Base-by-base conservation (phyloP, 768 basidiomycete species). In the Suillus ampliporus region DNA sequence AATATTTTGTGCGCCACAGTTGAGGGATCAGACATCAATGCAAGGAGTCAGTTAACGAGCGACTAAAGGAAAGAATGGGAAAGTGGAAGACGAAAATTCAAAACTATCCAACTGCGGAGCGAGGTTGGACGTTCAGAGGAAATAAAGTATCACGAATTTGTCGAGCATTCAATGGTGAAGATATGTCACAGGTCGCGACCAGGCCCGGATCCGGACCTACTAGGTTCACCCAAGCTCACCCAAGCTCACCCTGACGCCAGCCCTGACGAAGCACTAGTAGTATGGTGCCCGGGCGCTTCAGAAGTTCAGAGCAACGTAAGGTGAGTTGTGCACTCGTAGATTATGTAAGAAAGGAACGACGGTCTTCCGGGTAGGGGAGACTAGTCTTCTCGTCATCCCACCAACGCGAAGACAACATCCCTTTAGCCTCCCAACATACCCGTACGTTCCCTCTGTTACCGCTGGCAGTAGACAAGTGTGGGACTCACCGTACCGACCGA, bases 341-440 rank as follows among this genome's bases (percentile, higher is more conserved):
- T n/a, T n/a, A n/a, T n/a, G n/a, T n/a, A n/a, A n/a, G n/a, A n/a
- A n/a, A n/a, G n/a, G n/a, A n/a, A n/a, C n/a, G n/a, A n/a, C n/a
- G n/a, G n/a, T n/a, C n/a, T n/a, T n/a, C n/a, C n/a, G n/a, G n/a
- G n/a, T n/a, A n/a, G n/a, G n/a, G n/a, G n/a, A n/a, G n/a, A n/a
- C n/a, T n/a, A 38, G 23, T 17, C 17, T 56, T 23, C 15, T 43
- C n/a, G 21, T 61, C 31, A 31, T 31, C 47, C 37, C 23, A 4
- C 14, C 61, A n/a, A 34, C 46, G 51, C 64, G 38, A 11, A 57
- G 38, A 37, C 48, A 34, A 37, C 17, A 41, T 38, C 6, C 28
- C 21, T 50, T 35, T 67, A 34, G n/a, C 31, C 80, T 80, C 63
- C 80, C 79, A 11, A 80, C 80, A 3, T 82, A 77, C 38, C 58